Conservation (phyloP, 228 moss, liverwort and hornwort species). For the Sphagnum fallax region DNA sequence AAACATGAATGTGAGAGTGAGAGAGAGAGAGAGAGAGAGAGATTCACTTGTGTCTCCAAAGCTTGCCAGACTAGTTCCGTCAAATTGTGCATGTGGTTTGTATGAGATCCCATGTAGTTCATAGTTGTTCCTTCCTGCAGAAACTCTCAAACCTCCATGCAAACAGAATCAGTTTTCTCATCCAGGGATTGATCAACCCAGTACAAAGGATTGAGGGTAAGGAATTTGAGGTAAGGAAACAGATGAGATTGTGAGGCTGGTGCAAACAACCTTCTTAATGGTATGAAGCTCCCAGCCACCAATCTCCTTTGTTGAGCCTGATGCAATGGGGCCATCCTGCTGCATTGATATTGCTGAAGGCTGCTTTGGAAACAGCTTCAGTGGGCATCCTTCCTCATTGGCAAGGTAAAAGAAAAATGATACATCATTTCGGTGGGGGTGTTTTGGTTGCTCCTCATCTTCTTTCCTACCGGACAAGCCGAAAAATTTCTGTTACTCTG, state of each 20-base stretch:
- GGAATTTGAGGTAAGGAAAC: no score
- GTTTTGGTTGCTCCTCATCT: no score
- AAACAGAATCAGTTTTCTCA: no score
- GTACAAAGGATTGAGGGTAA: no score
- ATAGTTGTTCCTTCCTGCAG: constrained; percentile 27
- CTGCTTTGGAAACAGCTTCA: constrained; percentile 40
- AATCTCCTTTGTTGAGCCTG: constrained; percentile 55
- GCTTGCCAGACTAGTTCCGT: constrained; percentile 57
- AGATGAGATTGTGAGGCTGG: no score
- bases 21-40: no score
- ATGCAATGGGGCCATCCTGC: constrained; percentile 55
- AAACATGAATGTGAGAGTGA: no score
- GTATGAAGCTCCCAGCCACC: constrained; percentile 81
- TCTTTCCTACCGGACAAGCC: no score
- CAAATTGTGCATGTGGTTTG: constrained; percentile 73
- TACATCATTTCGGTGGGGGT: constrained; percentile 28
- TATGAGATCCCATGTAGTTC: constrained; percentile 67
- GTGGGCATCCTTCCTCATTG: constrained; percentile 52
- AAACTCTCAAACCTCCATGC: no score
- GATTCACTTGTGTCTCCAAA: constrained; percentile 56
- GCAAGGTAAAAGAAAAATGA: constrained; percentile 86
- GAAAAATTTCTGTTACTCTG: no score
- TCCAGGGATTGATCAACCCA: no score
- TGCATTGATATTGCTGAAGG: constrained; percentile 3
- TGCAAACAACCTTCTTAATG: constrained; percentile 49